Conservation (phyloP, 345 rosid genomes). For the Dipteronia sinensis region DNA sequence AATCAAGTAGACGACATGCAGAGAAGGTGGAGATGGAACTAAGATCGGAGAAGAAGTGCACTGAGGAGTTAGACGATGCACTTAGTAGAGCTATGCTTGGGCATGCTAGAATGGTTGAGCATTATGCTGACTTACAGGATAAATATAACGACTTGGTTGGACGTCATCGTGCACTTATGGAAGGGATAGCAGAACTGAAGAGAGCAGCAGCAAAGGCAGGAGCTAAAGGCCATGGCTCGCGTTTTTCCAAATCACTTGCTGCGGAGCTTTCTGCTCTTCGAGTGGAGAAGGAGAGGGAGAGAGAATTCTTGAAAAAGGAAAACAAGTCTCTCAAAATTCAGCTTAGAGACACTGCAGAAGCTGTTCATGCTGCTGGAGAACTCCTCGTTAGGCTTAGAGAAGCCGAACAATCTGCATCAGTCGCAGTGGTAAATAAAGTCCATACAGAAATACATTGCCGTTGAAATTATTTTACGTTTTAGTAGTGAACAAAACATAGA, state of each 20-base stretch:
- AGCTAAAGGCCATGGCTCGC: constrained; percentile 68
- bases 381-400: constrained; percentile 88
- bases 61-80: constrained; percentile 89
- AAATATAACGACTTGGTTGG: constrained; percentile 71
- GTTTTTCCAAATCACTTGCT: constrained; percentile 74
- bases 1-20: constrained; percentile 66
- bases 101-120: constrained; percentile 94
- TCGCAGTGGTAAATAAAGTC: constrained; percentile 67
- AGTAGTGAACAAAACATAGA: neutral
- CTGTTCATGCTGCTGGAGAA: constrained; percentile 98
- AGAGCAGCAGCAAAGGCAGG: constrained; percentile 91
- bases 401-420: constrained; percentile 82
- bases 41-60: constrained; percentile 61
- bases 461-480: neutral
- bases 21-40: constrained; percentile 75
- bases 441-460: neutral
- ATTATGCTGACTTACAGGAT: constrained; percentile 89
- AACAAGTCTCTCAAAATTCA: constrained; percentile 78
- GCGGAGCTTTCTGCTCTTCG: constrained; percentile 78
- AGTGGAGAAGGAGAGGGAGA: constrained; percentile 83
- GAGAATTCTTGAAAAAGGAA: constrained; percentile 70
- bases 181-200: constrained; percentile 86
- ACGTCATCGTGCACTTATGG: constrained; percentile 72
- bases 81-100: constrained; percentile 83
- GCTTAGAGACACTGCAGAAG: constrained; percentile 93